These are phyloP conservation scores for Theileria equi DNA, from an alignment of 169 alveolate species.

Conservation along the genomic window DNA sequence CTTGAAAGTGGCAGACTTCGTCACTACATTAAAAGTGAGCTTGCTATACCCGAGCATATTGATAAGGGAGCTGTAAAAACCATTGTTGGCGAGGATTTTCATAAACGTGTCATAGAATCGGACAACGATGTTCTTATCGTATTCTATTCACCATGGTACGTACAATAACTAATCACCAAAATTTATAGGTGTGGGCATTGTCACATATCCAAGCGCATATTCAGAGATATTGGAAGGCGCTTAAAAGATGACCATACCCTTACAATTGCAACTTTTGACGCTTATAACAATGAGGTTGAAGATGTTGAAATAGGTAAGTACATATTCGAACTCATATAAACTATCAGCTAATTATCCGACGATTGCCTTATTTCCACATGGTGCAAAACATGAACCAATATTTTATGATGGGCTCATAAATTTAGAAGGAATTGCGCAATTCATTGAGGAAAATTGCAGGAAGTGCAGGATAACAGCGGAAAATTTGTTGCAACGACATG, in stretches of 20 bases:
- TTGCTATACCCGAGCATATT: constrained; percentile 42
- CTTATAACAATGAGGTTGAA: constrained; percentile 62
- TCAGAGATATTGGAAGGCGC: constrained; percentile 53
- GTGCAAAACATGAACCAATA: constrained; percentile 46
- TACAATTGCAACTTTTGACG: constrained; percentile 56
- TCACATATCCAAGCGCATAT: constrained; percentile 54
- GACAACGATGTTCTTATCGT: constrained; percentile 35
- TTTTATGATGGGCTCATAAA: constrained; percentile 9
- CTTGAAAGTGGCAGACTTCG: constrained; percentile 25
- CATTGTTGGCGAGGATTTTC: constrained; percentile 61
- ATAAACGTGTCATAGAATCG: constrained; percentile 53
- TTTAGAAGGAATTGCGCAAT: constrained; percentile 29
- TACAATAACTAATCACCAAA: background rate
- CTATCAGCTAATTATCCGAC: constrained; percentile 33
- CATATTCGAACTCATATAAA: too few species aligned
- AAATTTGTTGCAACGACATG: constrained; percentile 10
- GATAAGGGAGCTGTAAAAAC: constrained; percentile 56
- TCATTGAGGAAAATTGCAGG: constrained; percentile 40
- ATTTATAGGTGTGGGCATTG: constrained; percentile 62
- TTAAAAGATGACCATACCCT: constrained; percentile 13
- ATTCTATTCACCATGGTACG: constrained; percentile 56
- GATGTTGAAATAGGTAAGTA: constrained; percentile 29
- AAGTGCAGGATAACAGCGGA: constrained; percentile 5
- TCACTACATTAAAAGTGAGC: constrained; percentile 48
- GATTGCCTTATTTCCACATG: constrained; percentile 37